Evolutionary conservation across 805 yeast genomes (phyloP).

Genomic region (Saccharomyces eubayanus): DNA sequence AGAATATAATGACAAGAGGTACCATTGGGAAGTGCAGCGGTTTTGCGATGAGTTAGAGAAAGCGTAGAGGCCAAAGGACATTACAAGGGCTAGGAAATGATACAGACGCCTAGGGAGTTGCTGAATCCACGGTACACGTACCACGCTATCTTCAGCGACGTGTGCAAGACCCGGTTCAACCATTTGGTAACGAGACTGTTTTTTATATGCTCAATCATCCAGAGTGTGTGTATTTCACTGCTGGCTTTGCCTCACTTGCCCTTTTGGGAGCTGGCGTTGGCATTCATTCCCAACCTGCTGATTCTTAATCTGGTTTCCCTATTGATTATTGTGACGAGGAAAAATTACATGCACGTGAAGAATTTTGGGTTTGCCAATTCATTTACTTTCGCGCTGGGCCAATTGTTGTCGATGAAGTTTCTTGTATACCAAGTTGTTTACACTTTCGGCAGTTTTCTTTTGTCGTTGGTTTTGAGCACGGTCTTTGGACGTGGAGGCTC

Average conservation of each 20-base stretch:
- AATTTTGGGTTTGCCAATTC: constrained; percentile 23
- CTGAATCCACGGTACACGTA: constrained; percentile 27
- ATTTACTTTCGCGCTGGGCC: constrained; percentile 17
- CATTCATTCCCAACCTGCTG: constrained; percentile 25
- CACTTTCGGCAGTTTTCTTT: constrained; percentile 18
- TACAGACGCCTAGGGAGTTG: constrained; percentile 1
- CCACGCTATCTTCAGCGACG: constrained; percentile 34
- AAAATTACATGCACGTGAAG: constrained; percentile 35
- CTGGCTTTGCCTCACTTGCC: constrained; percentile 15
- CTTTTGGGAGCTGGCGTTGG: constrained; percentile 17
- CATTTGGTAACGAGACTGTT: constrained; percentile 33
- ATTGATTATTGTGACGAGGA: constrained; percentile 33
- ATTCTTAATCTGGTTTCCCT: constrained; percentile 26
- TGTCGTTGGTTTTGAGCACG: constrained; percentile 19
- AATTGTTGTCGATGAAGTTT: constrained; percentile 29
- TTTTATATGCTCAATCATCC: constrained; percentile 23
- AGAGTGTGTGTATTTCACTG: constrained; percentile 20
- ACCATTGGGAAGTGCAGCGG: not conserved
- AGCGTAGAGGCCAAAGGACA: not conserved
- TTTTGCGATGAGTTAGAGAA: not conserved
- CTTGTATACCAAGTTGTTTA: constrained; percentile 17
- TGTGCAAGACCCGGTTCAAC: constrained; percentile 35
- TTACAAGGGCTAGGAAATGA: not conserved
- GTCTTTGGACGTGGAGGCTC: constrained; percentile 9
- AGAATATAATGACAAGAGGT: not conserved